A percentile compares a stretch with the other conserved stretches of the same genome.
These are phyloP conservation scores for Dissophora ornata DNA, from an alignment of 192 early-diverging fungal genomes.

Conservation along the genomic window DNA sequence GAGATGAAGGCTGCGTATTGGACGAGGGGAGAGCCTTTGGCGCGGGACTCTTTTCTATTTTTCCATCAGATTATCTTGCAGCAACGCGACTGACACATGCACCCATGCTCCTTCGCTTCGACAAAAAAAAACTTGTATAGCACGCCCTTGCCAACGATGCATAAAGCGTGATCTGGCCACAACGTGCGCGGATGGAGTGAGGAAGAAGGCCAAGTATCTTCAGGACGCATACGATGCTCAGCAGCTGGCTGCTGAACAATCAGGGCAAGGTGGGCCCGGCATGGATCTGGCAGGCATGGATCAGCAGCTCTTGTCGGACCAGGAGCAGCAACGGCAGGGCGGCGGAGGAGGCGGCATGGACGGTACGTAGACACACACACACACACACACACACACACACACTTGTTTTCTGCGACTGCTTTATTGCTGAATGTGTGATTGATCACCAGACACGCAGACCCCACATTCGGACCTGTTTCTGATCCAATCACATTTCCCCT, in stretches of 20 bases:
- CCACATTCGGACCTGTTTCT: too few relatives aligned
- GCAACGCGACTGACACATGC: neutral
- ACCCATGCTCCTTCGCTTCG: conserved; percentile 3
- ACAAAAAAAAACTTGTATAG: conserved; percentile 50
- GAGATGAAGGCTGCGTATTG: too few relatives aligned
- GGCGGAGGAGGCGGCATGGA: conserved; percentile 27
- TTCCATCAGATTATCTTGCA: too few relatives aligned
- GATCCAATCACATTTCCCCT: neutral
- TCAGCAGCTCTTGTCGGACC: conserved; percentile 20
- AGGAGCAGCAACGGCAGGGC: conserved; percentile 29
- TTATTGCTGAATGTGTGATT: too few relatives aligned
- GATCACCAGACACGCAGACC: too few relatives aligned
- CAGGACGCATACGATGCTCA: conserved; percentile 69
- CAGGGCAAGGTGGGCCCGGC: conserved; percentile 16
- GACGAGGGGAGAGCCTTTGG: too few relatives aligned
- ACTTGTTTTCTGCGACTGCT: neutral
- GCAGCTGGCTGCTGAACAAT: conserved; percentile 38
- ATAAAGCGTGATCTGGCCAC: conserved; percentile 80
- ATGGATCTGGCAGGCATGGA: conserved; percentile 12
- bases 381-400: neutral
- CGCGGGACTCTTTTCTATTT: too few relatives aligned
- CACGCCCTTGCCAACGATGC: conserved; percentile 90
- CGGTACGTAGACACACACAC: conserved; percentile 8
- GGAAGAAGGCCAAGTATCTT: conserved; percentile 95
- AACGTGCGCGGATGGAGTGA: conserved; percentile 84